Percentiles rank a stretch among this genome's conserved stretches.
These are phyloP conservation scores for Leccinum sublutescens DNA, from an alignment of 768 basidiomycete species.

Conservation along the genomic window DNA sequence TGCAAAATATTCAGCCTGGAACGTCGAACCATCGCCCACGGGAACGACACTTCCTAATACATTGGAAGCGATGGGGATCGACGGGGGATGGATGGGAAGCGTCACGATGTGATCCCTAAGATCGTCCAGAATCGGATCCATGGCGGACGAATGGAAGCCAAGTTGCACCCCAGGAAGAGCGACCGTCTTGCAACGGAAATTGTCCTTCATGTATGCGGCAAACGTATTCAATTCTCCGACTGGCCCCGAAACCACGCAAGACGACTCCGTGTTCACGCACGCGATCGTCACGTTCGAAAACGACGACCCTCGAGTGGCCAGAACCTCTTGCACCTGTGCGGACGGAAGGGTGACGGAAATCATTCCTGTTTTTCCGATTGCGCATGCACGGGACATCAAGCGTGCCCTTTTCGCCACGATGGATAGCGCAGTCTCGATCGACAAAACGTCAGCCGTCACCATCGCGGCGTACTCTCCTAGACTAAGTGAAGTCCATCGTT, in stretches of 20 bases:
- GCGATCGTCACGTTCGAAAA: constrained; percentile 48
- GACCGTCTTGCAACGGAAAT: constrained; percentile 38
- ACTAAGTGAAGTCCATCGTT: constrained; percentile 37
- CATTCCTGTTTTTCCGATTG: constrained; percentile 53
- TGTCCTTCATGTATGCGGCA: constrained; percentile 38
- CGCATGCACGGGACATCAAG: constrained; percentile 53
- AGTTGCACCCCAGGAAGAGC: constrained; percentile 51
- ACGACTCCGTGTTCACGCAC: constrained; percentile 59
- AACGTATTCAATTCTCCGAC: constrained; percentile 42
- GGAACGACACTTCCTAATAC: constrained; percentile 52
- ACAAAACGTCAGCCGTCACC: constrained; percentile 57
- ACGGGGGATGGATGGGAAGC: constrained; percentile 44
- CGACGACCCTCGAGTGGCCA: constrained; percentile 28
- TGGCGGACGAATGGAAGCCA: constrained; percentile 66
- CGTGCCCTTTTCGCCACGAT: constrained; percentile 58
- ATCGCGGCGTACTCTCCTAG: constrained; percentile 77
- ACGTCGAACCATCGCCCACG: constrained; percentile 49
- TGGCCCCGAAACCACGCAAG: constrained; percentile 62
- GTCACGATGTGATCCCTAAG: constrained; percentile 40
- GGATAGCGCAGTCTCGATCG: constrained; percentile 53
- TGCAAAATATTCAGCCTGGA: constrained; percentile 52
- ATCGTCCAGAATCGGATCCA: constrained; percentile 55
- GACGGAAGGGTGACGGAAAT: constrained; percentile 47
- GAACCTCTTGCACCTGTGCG: constrained; percentile 32
- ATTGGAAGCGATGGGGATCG: constrained; percentile 61